Evolutionary conservation across 2,329 filamentous ascomycete genomes (phyloP), one percentile per base, ranked within the genome.

Genomic region (Penicillium palitans): DNA sequence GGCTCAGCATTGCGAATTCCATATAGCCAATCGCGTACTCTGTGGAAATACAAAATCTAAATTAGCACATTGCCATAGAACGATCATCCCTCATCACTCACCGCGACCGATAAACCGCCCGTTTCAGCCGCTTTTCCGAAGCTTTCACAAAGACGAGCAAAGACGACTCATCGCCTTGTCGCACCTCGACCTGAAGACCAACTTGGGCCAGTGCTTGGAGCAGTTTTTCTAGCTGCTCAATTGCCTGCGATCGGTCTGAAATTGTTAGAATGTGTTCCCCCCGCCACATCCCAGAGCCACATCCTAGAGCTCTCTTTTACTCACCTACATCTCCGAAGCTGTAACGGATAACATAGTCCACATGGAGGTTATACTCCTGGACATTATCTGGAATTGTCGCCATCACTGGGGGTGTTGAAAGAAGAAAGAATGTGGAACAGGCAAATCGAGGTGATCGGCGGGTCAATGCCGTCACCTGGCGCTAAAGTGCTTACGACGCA

Each of bases 1-100:
- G 87, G 88, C 63, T 89, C 85, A 0, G 92, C 84, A 56, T 89
- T 84, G 61, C 93, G 89, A 55, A 98, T 89, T 55, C 93, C 93
- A 74, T 96, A 90, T 37, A 99, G 87, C 92, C 93, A 99, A 76
- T 99, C 95, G 71, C 92, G 90, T 31, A 98, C 89, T 59, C 95
- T 90, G 58, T 33, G n/a, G 6, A 24, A 6, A 44, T 27, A 24
- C 17, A 6, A n/a, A 46, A 6, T 19, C 39, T 12, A 37, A 17
- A 40, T 52, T 35, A 61, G 15, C 6, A 52, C 8, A 50, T 56
- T 37, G 35, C 15, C 29, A 31, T 24, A 35, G 3, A 31, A 24
- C 12, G 9, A 41, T 39, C 37, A 31, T 13, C 15, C 19, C n/a
- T 17, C 40, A 56, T n/a, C 41, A 57, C 72, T 47, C 71, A 87